A percentile compares a stretch with the other conserved stretches of the same genome.
phyloP scores from a whole-genome alignment of 805 yeast genomes.

The Yamadazyma kitorensis region DNA sequence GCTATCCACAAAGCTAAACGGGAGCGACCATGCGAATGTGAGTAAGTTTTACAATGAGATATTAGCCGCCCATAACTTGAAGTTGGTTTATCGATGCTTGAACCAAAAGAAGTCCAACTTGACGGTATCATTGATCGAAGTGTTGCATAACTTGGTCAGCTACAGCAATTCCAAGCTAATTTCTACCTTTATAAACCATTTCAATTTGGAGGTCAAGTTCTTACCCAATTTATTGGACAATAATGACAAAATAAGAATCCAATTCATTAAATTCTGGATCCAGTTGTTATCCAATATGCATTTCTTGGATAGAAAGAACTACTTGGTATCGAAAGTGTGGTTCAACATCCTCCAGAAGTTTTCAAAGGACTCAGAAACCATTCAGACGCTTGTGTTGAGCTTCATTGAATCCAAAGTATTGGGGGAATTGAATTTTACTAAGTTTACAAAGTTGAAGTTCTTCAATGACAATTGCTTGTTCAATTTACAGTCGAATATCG shows the following conservation, averaged over 20 bases:
- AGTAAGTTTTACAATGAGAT: slow-evolving; percentile 46
- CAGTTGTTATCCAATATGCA: slow-evolving; percentile 48
- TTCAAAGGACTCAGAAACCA: slow-evolving; percentile 48
- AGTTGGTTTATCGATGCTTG: slow-evolving; percentile 66
- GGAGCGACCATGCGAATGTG: slow-evolving; percentile 1
- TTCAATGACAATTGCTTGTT: slow-evolving; percentile 74
- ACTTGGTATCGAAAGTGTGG: slow-evolving; percentile 54
- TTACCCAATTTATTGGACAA: slow-evolving; percentile 58
- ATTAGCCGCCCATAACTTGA: slow-evolving; percentile 49
- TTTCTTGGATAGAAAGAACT: slow-evolving; percentile 60
- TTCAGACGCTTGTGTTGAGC: slow-evolving; percentile 34
- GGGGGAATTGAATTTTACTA: slow-evolving; percentile 58
- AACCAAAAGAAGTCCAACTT: slow-evolving; percentile 54
- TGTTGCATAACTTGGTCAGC: slow-evolving; percentile 41
- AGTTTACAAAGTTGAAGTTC: slow-evolving; percentile 67
- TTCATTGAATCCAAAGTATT: slow-evolving; percentile 52
- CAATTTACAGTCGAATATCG: slow-evolving; percentile 45
- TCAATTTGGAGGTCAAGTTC: slow-evolving; percentile 64
- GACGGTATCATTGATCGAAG: slow-evolving; percentile 59
- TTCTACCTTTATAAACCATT: slow-evolving; percentile 54
- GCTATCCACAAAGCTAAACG: slow-evolving; percentile 3
- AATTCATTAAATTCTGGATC: slow-evolving; percentile 63
- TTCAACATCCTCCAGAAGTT: slow-evolving; percentile 67
- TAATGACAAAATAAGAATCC: slow-evolving; percentile 51
- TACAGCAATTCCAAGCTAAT: slow-evolving; percentile 20